These are phyloP conservation scores for Camelina hispida DNA, from an alignment of 345 rosid species.

Conservation along the genomic window DNA sequence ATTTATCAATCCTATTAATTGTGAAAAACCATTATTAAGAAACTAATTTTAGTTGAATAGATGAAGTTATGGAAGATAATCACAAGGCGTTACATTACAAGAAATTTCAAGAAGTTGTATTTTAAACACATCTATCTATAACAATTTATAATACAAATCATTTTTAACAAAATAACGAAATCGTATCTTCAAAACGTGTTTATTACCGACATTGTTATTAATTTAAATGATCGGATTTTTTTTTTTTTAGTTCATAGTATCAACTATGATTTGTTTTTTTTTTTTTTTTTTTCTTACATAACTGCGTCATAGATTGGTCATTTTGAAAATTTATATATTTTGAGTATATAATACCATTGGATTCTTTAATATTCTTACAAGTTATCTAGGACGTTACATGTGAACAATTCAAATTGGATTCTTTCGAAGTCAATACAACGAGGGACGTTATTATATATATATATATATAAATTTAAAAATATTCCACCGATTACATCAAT, in stretches of 20 bases:
- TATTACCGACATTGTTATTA: neutral
- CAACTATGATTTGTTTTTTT: neutral
- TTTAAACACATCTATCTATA: neutral
- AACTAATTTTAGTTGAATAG: neutral
- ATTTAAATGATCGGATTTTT: neutral
- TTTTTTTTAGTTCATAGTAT: no score
- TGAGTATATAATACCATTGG: neutral
- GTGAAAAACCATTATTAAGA: neutral
- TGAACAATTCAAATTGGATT: conserved; percentile 19
- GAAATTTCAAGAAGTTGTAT: neutral
- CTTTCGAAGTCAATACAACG: conserved; percentile 9
- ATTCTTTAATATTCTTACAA: neutral
- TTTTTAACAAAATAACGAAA: neutral
- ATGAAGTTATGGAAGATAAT: neutral
- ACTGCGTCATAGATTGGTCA: neutral
- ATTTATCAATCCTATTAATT: conserved; percentile 22
- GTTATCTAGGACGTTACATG: conserved; percentile 10
- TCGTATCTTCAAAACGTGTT: neutral
- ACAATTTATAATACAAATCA: neutral
- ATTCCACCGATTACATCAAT: conserved; percentile 22
- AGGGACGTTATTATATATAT: conserved; percentile 8
- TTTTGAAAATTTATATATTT: neutral
- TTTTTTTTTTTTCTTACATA: neutral
- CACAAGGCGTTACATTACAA: no score
- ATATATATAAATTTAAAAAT: conserved; percentile 18